These are phyloP conservation scores for Entrophospora sp. DNA, from an alignment of 192 early-diverging fungal species.

Conservation along the genomic window DNA sequence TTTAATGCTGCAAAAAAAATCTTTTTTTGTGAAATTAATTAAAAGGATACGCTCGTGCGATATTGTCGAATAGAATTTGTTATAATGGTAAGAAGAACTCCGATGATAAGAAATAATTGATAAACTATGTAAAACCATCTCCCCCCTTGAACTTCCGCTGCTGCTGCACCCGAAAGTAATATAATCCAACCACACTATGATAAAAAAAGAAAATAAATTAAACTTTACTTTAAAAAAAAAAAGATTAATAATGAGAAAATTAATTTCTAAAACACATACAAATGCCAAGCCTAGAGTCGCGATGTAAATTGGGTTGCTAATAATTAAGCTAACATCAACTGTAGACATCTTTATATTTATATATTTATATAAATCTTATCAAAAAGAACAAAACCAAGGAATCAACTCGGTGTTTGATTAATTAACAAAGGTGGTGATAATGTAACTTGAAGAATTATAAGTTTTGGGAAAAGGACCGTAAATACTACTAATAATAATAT, in stretches of 20 bases:
- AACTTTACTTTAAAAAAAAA: not conserved
- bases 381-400: too few relatives aligned
- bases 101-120: slow-evolving; percentile 31
- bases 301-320: slow-evolving; percentile 2
- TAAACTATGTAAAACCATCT: slow-evolving; percentile 37
- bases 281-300: slow-evolving; percentile 2
- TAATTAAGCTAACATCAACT: not conserved
- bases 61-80: slow-evolving; percentile 27
- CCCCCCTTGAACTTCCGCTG: not conserved
- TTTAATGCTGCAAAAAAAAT: not conserved
- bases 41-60: slow-evolving; percentile 25
- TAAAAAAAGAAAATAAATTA: not conserved
- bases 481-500: too few relatives aligned
- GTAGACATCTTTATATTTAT: not conserved
- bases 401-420: too few relatives aligned
- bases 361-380: too few relatives aligned
- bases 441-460: too few relatives aligned
- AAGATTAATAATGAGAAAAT: not conserved
- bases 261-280: not conserved
- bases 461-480: too few relatives aligned
- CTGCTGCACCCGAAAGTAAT: slow-evolving; percentile 30
- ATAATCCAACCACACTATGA: slow-evolving; percentile 40
- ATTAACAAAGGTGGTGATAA: too few relatives aligned
- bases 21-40: not conserved
- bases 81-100: slow-evolving; percentile 22